Evolutionary conservation across 148 eudicot species (phyloP), one percentile per base, ranked within the genome.

Genomic region (Pharnaceum exiguum): DNA sequence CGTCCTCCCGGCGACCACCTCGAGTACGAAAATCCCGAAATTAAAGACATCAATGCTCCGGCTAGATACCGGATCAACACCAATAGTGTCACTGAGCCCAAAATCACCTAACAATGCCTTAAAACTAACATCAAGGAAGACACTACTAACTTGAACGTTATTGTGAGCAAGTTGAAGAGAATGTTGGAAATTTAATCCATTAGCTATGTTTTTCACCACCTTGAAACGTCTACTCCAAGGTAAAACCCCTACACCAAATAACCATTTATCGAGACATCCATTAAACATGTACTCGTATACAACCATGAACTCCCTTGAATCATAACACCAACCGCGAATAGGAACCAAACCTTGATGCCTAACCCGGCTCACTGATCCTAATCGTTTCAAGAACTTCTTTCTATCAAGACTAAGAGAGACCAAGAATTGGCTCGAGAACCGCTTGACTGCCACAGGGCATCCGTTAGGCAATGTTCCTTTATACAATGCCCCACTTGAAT

Each of bases 291-390:
- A 88, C 69, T 88, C 96, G 48, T 88, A 88, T 3, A 88, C 80
- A 11, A 84, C 73, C 33, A 79, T 71, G 7, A 66, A 63, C 55
- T 82, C 91, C 18, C 63, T 59, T 1, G 56, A 47, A 24, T 84
- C 89, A 45, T 73, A 79, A 38, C 84, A 88, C 96, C 96, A 88
- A 2, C 96, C 96, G 27, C 88, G 73, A 3, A 88, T 68, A 0
- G 88, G 74, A 21, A 84, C 88, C 60, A 88, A 35, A 61, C 87
- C 71, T 15, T 82, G 86, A 40, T 88, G 96, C 10, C 82, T 79
- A 16, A 88, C 67, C 51, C 70, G 77, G 46, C 86, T 77, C 7
- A 82, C 53, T 6, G 62, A 57, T 35, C 66, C 68, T 2, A 82
- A 74, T 63, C 84, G 83, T 51, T 80, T 80, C 16, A 48, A 16